Percentiles rank a stretch among this genome's conserved stretches.
These are phyloP conservation scores for Fusarium chaquense DNA, from an alignment of 2,329 filamentous ascomycete genomes.

Conservation along the genomic window DNA sequence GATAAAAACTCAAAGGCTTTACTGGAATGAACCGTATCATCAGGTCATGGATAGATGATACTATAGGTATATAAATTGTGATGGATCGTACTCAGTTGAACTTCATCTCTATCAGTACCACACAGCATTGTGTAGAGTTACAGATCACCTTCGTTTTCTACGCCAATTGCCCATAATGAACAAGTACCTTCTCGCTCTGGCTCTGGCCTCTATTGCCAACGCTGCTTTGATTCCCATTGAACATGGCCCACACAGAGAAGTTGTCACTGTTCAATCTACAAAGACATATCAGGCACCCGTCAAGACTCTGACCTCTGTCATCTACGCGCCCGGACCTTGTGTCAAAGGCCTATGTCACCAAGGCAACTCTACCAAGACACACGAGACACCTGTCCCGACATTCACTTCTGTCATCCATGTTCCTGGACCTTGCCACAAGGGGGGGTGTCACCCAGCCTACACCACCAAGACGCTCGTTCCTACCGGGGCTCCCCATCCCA, in stretches of 20 bases:
- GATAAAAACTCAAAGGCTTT: neutral
- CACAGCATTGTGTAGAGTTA: neutral
- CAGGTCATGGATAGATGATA: neutral
- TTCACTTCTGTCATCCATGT: neutral
- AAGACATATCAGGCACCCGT: neutral
- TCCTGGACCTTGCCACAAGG: neutral
- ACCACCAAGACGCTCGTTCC: conserved; percentile 7
- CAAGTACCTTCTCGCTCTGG: conserved; percentile 13
- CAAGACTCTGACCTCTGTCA: neutral
- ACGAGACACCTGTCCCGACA: neutral
- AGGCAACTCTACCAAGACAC: neutral
- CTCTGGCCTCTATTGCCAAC: conserved; percentile 10
- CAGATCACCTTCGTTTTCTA: neutral
- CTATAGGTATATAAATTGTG: neutral
- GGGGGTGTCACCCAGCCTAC: neutral
- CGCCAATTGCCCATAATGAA: conserved; percentile 3
- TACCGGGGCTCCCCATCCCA: conserved; percentile 1
- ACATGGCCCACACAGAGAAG: conserved; percentile 11
- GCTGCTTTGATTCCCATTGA: conserved; percentile 25
- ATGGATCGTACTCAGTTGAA: neutral
- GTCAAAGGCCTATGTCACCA: neutral
- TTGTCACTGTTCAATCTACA: neutral
- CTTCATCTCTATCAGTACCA: neutral
- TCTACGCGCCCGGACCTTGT: neutral
- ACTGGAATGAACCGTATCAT: neutral